Percentiles rank a stretch among this genome's conserved stretches.
Conservation (phyloP, 345 rosid species). For the Citrus sp. region DNA sequence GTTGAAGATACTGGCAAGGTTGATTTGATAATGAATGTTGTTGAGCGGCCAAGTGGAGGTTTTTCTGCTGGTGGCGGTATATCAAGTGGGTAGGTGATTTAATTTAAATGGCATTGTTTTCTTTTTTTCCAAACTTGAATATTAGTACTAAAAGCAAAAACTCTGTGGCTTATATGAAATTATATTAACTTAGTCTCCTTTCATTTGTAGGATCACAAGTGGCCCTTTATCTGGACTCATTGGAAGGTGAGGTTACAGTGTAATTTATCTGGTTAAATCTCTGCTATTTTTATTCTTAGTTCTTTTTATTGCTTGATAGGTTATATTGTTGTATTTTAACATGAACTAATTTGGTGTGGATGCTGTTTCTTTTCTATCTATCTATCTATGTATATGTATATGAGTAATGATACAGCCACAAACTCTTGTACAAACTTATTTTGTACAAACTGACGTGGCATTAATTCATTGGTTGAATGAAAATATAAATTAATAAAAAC, state of each 20-base stretch:
- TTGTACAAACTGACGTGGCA: no score
- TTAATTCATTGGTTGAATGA: no score
- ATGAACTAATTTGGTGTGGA: no score
- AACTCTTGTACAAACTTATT: no score
- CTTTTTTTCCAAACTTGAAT: background rate
- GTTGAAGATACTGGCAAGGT: conserved; percentile 77
- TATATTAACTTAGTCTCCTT: conserved; percentile 5
- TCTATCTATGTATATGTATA: no score
- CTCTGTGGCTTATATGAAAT: background rate
- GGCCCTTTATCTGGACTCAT: conserved; percentile 93
- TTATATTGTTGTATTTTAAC: background rate
- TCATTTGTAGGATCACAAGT: conserved; percentile 74
- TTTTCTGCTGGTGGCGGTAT: conserved; percentile 98
- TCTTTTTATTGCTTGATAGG: background rate
- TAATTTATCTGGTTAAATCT: conserved; percentile 3
- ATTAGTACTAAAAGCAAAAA: background rate
- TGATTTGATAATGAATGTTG: conserved; percentile 92
- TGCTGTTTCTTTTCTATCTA: no score
- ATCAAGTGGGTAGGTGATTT: conserved; percentile 77
- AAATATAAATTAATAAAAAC: no score
- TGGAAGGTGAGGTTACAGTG: conserved; percentile 60
- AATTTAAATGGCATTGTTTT: background rate
- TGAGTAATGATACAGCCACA: no score
- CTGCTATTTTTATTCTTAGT: background rate
- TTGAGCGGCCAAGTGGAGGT: conserved; percentile 96